These are phyloP conservation scores for Pseudozyma sp. DNA, from an alignment of 1,284 basidiomycete genomes.

Conservation along the genomic window DNA sequence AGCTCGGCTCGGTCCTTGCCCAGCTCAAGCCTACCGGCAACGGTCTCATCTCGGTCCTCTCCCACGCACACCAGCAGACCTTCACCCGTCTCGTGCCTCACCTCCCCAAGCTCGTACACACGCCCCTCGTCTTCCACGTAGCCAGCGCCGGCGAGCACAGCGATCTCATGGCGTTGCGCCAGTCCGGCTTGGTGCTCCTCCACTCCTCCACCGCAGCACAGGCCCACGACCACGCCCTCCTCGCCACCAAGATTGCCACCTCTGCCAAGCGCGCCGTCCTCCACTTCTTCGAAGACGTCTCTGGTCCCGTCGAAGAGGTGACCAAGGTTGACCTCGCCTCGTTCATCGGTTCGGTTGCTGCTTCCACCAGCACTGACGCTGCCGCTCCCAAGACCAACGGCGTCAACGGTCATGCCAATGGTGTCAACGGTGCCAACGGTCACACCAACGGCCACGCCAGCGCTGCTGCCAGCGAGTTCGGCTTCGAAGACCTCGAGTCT, in stretches of 20 bases:
- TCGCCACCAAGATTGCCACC: slow-evolving; percentile 78
- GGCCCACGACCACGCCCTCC: slow-evolving; percentile 79
- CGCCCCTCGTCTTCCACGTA: slow-evolving; percentile 61
- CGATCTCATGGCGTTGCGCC: slow-evolving; percentile 74
- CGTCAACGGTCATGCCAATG: slow-evolving; percentile 68
- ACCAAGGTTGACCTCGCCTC: slow-evolving; percentile 66
- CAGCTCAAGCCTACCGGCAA: slow-evolving; percentile 51
- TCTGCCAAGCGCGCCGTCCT: slow-evolving; percentile 77
- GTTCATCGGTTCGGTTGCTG: slow-evolving; percentile 42
- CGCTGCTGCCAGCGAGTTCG: slow-evolving; percentile 41
- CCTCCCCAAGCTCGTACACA: slow-evolving; percentile 56
- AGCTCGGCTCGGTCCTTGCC: slow-evolving; percentile 45
- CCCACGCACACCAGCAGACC: slow-evolving; percentile 48
- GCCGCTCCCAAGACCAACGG: slow-evolving; percentile 69
- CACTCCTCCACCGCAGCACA: slow-evolving; percentile 77
- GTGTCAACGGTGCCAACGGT: slow-evolving; percentile 62
- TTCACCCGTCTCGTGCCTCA: slow-evolving; percentile 63
- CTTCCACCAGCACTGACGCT: slow-evolving; percentile 63
- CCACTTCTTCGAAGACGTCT: slow-evolving; percentile 78
- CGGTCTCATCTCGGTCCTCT: slow-evolving; percentile 54
- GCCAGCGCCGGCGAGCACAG: slow-evolving; percentile 72
- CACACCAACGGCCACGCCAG: slow-evolving; percentile 45
- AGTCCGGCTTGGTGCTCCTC: slow-evolving; percentile 75
- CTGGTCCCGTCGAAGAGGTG: slow-evolving; percentile 58
- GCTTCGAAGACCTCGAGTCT: slow-evolving; percentile 48